phyloP scores from a whole-genome alignment of 164 flowering plant genomes.

The Paratinospora sagittata region DNA sequence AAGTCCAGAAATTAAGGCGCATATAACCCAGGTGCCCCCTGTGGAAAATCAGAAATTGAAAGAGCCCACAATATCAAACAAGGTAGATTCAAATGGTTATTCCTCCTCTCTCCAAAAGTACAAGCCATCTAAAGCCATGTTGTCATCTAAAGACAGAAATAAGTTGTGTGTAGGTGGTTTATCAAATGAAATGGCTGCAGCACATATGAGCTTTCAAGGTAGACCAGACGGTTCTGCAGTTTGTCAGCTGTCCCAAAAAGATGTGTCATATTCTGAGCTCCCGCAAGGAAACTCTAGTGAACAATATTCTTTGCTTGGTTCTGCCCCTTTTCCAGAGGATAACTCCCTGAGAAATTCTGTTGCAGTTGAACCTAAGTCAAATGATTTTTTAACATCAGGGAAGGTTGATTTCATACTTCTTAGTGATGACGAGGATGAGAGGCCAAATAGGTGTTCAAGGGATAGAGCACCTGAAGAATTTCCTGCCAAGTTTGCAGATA shows the following conservation, averaged over 20 bases:
- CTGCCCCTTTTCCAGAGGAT: constrained; percentile 13
- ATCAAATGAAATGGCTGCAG: too few species aligned
- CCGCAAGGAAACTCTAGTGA: constrained; percentile 6
- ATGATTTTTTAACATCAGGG: constrained; percentile 7
- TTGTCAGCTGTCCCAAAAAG: constrained; percentile 15
- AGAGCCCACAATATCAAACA: constrained; percentile 8
- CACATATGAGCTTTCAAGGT: too few species aligned
- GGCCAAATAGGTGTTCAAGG: constrained; percentile 15
- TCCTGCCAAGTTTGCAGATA: constrained; percentile 48
- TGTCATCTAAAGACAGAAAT: constrained; percentile 12
- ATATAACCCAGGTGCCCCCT: background rate
- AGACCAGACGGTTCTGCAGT: too few species aligned
- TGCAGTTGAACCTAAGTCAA: constrained; percentile 6
- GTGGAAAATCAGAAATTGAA: constrained; percentile 18
- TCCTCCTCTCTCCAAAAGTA: constrained; percentile 4
- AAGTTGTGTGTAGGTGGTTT: background rate
- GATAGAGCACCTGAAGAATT: constrained; percentile 16
- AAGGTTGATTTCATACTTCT: constrained; percentile 18
- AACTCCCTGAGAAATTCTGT: constrained; percentile 10
- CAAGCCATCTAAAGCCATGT: background rate
- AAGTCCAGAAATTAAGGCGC: constrained; percentile 19
- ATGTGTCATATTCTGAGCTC: constrained; percentile 10
- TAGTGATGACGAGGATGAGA: constrained; percentile 26
- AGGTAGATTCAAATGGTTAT: constrained; percentile 6
- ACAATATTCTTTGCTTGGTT: background rate